Evolutionary conservation across 768 basidiomycete species (phyloP), one percentile per base, ranked within the genome.

Genomic region (Collybia sp.): DNA sequence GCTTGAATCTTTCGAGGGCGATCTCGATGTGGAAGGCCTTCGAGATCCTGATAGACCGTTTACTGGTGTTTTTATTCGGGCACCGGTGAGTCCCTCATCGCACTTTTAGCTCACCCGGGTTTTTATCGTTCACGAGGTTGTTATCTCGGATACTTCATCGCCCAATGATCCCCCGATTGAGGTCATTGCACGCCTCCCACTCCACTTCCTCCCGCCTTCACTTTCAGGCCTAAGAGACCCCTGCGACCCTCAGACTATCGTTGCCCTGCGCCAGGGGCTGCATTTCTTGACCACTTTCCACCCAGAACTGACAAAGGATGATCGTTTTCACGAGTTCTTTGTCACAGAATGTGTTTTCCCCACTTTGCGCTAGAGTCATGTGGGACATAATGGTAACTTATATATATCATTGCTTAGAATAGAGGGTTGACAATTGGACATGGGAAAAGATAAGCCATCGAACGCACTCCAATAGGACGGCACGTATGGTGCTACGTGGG

Each of bases 221-320:
- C 62, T 75, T 38, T 66, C 71, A 46, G 25, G 8, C 25, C 64
- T 71, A 32, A 68, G 70, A n/a, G 71, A 75, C 46, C 69, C 69
- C 1, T 61, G 66, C 43, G 83, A 85, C 53, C 76, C 79, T 6
- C 76, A 73, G 57, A 83, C 75, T 10, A 81, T 89, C 51, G 93
- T 97, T 41, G 93, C 93, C 13, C 65, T 93, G 13, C 80, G 84
- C 2, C 90, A 96, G 59, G 94, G 94, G 19, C 72, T 69, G 19
- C 84, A 92, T 59, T 70, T 98, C 49, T 74, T 93, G 20, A 93
- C 93, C 3, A 90, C 85, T 0, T 97, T 96, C 69, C 95, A 98
- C 59, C 95, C 94, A 0, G 95, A 98, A 63, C 70, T 98, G 38
- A 93, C 90, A 17, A 73, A 75, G 46, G 95, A 98, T 58, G 66